phyloP scores from a whole-genome alignment of 2,329 filamentous ascomycete genomes.

The Clonostachys rhizophaga region DNA sequence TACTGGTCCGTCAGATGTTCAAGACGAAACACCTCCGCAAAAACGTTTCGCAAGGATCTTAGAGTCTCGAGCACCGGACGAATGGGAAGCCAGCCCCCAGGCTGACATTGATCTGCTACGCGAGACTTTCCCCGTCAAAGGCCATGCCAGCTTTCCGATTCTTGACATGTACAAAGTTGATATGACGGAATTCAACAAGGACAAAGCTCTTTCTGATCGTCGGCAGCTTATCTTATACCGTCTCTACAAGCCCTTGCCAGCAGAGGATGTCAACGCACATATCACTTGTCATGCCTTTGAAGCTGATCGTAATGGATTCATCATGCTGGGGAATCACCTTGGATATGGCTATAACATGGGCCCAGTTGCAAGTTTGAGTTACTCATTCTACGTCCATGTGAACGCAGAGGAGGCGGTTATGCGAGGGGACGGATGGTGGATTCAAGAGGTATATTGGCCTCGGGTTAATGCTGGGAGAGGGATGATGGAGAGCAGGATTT shows the following conservation, averaged over 20 bases:
- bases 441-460: constrained; percentile 46
- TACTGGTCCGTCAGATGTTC: constrained; percentile 24
- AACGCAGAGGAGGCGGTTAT: constrained; percentile 43
- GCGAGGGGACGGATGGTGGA: constrained; percentile 43
- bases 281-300: constrained; percentile 44
- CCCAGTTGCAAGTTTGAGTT: constrained; percentile 40
- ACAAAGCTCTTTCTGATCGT: constrained; percentile 32
- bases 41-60: constrained; percentile 36
- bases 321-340: constrained; percentile 44
- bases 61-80: constrained; percentile 20
- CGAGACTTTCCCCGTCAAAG: constrained; percentile 23
- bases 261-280: constrained; percentile 35
- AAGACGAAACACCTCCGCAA: constrained; percentile 32
- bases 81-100: constrained; percentile 40
- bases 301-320: constrained; percentile 47
- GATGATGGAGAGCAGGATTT: constrained; percentile 43
- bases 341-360: constrained; percentile 37
- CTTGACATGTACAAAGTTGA: constrained; percentile 52
- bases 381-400: constrained; percentile 47
- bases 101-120: constrained; percentile 36
- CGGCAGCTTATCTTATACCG: constrained; percentile 46
- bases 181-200: constrained; percentile 38
- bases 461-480: constrained; percentile 38
- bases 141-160: constrained; percentile 39
- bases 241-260: constrained; percentile 34